These are phyloP conservation scores for Camellia oleifera DNA, from an alignment of 179 eudicot species.

Conservation along the genomic window DNA sequence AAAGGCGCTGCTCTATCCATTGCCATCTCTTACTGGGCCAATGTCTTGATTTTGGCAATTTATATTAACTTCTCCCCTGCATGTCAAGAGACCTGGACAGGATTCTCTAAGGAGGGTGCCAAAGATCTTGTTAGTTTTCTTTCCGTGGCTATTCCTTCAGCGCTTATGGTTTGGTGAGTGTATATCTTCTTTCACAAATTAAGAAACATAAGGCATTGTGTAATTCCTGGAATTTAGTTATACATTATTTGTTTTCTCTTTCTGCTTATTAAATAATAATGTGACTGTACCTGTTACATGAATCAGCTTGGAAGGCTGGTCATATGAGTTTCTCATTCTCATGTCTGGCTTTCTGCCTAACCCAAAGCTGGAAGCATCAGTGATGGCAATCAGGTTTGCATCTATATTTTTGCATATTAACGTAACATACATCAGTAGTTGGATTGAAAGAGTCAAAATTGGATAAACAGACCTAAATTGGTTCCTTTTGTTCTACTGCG, in stretches of 20 bases:
- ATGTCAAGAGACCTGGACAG: conserved; percentile 44
- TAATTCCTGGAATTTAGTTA: no score
- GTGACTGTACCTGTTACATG: not conserved
- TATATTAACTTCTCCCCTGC: conserved; percentile 33
- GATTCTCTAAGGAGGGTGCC: conserved; percentile 36
- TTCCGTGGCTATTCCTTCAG: conserved; percentile 34
- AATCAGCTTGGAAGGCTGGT: conserved; percentile 49
- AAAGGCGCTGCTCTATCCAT: conserved; percentile 29
- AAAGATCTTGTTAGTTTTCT: conserved; percentile 21
- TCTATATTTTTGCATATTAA: no score
- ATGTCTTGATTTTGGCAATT: conserved; percentile 29
- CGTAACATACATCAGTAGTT: no score
- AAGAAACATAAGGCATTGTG: no score
- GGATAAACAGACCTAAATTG: no score
- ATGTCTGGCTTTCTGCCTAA: conserved; percentile 56
- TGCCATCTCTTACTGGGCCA: conserved; percentile 27
- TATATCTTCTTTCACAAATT: no score
- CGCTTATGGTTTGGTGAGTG: conserved; percentile 39
- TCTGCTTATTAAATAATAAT: not conserved
- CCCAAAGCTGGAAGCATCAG: conserved; percentile 51
- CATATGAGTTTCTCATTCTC: conserved; percentile 52
- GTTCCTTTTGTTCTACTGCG: no score
- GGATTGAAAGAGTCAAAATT: no score
- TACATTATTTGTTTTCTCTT: not conserved
- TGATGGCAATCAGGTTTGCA: conserved; percentile 48